A percentile compares a stretch with the other conserved stretches of the same genome.
Evolutionary conservation across 1,139 yeast species (phyloP).

Genomic region (Hyphopichia buzzinii): DNA sequence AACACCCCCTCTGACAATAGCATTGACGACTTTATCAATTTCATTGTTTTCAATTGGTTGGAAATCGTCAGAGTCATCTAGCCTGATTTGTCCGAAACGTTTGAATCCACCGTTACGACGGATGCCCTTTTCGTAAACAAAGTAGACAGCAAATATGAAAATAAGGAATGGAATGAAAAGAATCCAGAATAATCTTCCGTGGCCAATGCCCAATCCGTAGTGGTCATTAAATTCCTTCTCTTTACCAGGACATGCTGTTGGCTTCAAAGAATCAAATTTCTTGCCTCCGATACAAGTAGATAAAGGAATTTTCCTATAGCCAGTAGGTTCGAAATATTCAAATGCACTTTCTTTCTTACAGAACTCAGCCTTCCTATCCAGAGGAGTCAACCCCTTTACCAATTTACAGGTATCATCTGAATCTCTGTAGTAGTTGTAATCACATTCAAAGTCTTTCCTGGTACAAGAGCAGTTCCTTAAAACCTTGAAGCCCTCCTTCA

Average conservation of each 20-base stretch:
- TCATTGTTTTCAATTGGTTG: constrained; percentile 63
- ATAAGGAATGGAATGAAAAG: constrained; percentile 57
- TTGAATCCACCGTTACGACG: constrained; percentile 78
- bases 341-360: constrained; percentile 59
- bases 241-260: constrained; percentile 86
- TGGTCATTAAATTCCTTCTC: constrained; percentile 59
- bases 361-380: constrained; percentile 55
- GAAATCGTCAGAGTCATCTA: constrained; percentile 66
- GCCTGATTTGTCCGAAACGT: constrained; percentile 81
- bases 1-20: constrained; percentile 60
- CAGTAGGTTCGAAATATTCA: constrained; percentile 51
- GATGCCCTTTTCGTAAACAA: constrained; percentile 79
- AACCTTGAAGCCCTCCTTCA: constrained; percentile 58
- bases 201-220: constrained; percentile 58
- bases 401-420: constrained; percentile 84
- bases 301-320: constrained; percentile 45
- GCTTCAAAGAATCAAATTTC: constrained; percentile 60
- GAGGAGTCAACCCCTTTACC: constrained; percentile 67
- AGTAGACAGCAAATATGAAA: constrained; percentile 59
- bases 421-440: constrained; percentile 71
- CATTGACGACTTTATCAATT: constrained; percentile 63
- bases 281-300: constrained; percentile 47
- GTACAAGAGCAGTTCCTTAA: constrained; percentile 78
- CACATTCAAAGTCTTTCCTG: constrained; percentile 91
- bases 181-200: constrained; percentile 50